A percentile compares a stretch with the other conserved stretches of the same genome.
These are phyloP conservation scores for Pachysolen tannophilus DNA, from an alignment of 805 yeast species.

Conservation along the genomic window DNA sequence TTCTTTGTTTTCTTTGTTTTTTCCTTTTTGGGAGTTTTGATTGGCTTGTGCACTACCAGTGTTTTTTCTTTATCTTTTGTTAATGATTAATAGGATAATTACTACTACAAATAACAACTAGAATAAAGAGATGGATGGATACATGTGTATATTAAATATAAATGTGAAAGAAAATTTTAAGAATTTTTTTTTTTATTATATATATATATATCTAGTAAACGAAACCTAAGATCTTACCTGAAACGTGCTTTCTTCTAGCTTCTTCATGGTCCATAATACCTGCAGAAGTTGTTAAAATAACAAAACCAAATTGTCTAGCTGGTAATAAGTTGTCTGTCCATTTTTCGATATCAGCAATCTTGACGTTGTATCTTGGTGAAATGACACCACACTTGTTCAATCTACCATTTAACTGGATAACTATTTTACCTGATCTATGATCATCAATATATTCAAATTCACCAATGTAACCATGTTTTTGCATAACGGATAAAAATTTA, in stretches of 20 bases:
- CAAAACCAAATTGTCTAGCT: constrained; percentile 98
- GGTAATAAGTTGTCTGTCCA: constrained; percentile 98
- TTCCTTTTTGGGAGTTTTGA: too few species aligned
- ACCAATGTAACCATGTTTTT: constrained; percentile 96
- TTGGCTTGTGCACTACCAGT: too few species aligned
- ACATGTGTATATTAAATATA: too few species aligned
- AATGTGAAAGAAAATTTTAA: not conserved
- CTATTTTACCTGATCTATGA: constrained; percentile 98
- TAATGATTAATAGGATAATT: too few species aligned
- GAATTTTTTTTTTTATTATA: too few species aligned
- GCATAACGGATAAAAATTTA: constrained; percentile 95
- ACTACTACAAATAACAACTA: too few species aligned
- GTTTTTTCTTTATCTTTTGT: too few species aligned
- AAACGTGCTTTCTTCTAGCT: constrained; percentile 99
- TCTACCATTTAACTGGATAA: constrained; percentile 95
- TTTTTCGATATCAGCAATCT: constrained; percentile 91
- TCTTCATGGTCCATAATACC: constrained; percentile 99
- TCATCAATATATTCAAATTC: constrained; percentile 98
- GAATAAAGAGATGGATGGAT: too few species aligned
- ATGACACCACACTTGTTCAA: constrained; percentile 98
- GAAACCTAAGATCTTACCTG: constrained; percentile 98
- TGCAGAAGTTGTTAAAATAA: constrained; percentile 96
- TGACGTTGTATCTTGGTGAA: constrained; percentile 97
- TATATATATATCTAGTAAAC: constrained; percentile 81
- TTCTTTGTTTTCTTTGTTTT: too few species aligned